Base-by-base conservation (phyloP, 352 stramenopile genomes). In the Phytophthora macrochlamydospora region DNA sequence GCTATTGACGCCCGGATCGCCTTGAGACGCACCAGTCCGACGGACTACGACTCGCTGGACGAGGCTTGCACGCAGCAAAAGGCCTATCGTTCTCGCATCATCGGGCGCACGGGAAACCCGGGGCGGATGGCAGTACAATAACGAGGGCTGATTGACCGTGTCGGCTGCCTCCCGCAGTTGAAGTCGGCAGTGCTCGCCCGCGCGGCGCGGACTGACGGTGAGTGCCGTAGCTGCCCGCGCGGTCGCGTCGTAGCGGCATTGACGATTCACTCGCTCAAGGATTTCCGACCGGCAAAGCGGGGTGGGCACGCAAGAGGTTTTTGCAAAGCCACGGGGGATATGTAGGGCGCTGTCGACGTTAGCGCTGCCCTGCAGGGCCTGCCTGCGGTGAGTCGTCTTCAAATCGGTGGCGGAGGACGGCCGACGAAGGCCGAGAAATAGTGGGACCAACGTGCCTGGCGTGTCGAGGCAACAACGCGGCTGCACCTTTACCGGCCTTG, bases 391-490 rank as follows among this genome's bases (percentile, higher is more conserved):
- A 45, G 38, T 45, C 8, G 38, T 45, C 38, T 45, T 29, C 33
- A 14, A 57, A 42, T 46, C 48, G 59, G 57, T 18, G 59, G 44
- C 62, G 24, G 44, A 30, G 45, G 9, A 51, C 32, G 13, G 0
- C 29, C 31, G 14, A 24, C 9, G 42, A 28, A 49, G 7, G 43
- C 43, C 11, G 18, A 44, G 65, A 61, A 54, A 73, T 37, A 29
- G 65, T 73, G 65, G 65, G 65, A 73, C 69, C 59, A 73, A 73
- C 48, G 65, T 68, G 65, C 68, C 18, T 73, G 65, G 53, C 65
- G 65, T 51, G 69, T 30, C 37, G 43, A 49, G 24, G 43, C 43
- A 49, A n/a, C 43, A 49, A 49, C 53, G n/a, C 43, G 51, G 18
- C 12, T 29, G 11, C 59, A n/a, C 59, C 65, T 69, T 43, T 71